Evolutionary conservation across 1,139 yeast species (phyloP).

Genomic region (Blastobotrys serpentis): DNA sequence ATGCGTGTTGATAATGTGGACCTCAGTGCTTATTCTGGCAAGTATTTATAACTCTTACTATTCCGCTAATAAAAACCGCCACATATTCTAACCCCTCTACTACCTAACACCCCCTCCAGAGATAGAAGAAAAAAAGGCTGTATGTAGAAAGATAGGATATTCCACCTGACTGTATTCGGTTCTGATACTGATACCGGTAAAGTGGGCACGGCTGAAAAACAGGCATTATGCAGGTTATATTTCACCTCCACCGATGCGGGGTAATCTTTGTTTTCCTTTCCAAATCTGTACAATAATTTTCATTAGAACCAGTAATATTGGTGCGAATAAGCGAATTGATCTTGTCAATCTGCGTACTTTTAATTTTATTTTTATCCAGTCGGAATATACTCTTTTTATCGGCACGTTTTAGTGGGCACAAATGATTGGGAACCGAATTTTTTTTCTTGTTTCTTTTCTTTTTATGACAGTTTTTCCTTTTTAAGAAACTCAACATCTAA

Average conservation of each 20-base stretch:
- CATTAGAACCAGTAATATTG: not conserved
- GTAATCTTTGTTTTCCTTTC: not conserved
- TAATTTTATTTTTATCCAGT: no score
- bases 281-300: not conserved
- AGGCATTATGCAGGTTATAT: not conserved
- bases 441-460: no score
- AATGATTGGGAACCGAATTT: no score
- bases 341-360: no score
- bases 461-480: no score
- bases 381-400: no score
- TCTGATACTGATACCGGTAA: not conserved
- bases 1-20: not conserved
- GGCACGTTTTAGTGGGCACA: no score
- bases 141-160: not conserved
- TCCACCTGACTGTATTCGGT: no score
- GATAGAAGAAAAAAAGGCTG: constrained; percentile 2
- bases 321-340: no score
- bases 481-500: no score
- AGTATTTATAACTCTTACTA: not conserved
- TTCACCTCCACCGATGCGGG: constrained; percentile 1
- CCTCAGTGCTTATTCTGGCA: no score
- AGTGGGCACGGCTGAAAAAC: not conserved
- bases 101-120: no score
- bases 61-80: not conserved
- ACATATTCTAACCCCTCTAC: not conserved